These are phyloP conservation scores for Spinellus fusiger DNA, from an alignment of 192 early-diverging fungal genomes.

Conservation along the genomic window DNA sequence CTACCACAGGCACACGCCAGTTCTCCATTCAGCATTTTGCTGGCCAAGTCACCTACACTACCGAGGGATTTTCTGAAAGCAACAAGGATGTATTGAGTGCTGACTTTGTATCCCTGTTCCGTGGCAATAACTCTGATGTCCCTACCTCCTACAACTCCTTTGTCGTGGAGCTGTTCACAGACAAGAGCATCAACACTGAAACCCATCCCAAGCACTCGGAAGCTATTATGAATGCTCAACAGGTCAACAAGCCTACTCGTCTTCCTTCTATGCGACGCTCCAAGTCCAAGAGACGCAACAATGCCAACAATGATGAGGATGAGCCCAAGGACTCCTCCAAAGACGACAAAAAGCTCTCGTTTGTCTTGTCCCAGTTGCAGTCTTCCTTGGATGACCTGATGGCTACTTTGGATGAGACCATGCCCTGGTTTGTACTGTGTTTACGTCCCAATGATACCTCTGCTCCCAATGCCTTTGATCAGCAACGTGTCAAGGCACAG, in stretches of 20 bases:
- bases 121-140: conserved; percentile 51
- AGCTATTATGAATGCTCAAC: conserved; percentile 75
- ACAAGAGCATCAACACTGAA: conserved; percentile 65
- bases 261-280: conserved; percentile 51
- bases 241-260: conserved; percentile 61
- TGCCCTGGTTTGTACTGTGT: conserved; percentile 78
- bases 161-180: conserved; percentile 69
- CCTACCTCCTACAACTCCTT: conserved; percentile 65
- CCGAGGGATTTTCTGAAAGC: conserved; percentile 63
- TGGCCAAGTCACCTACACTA: conserved; percentile 58
- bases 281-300: conserved; percentile 32
- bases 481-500: conserved; percentile 64
- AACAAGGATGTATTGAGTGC: conserved; percentile 75
- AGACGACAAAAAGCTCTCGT: conserved; percentile 42
- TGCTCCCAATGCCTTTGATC: conserved; percentile 59
- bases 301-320: conserved; percentile 4
- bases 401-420: conserved; percentile 66
- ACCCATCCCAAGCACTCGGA: conserved; percentile 73
- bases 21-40: conserved; percentile 85
- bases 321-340: conserved; percentile 15
- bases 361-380: conserved; percentile 61
- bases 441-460: conserved; percentile 64
- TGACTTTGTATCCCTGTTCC: conserved; percentile 83
- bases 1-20: conserved; percentile 35
- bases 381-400: conserved; percentile 63